Base-by-base conservation (phyloP, 768 basidiomycete species). In the Tubosaeta sp. region DNA sequence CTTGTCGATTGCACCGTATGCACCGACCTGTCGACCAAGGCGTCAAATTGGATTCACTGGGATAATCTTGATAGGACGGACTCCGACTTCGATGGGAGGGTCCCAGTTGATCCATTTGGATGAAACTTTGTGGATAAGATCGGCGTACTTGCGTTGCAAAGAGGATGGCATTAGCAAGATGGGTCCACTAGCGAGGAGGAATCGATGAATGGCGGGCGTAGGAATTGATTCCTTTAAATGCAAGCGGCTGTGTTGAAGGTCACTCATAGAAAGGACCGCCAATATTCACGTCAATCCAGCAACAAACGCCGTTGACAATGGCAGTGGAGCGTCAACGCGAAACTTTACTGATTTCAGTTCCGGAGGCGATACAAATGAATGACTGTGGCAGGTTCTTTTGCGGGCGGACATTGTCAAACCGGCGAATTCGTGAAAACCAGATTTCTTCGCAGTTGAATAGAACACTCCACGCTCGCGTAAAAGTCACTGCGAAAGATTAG, bases 61-160 rank as follows among this genome's bases (percentile, higher is more conserved):
- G 16, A 43, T 27, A 9, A 42, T 4, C 1, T 17, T 2, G 37
- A 17, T 29, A 35, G 47, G 19, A 57, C 65, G 22, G 42, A 71
- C 71, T 50, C 53, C 48, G 39, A 71, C 55, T 32, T 51, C 49
- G 33, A 59, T 62, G 11, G 62, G 69, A 0, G 72, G 72, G 32
- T 72, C 66, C 71, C 71, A 72, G 38, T 66, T 73, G 34, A 69
- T 67, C 68, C 68, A 72, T 52, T 72, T 72, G 17, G 69, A 69
- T 14, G 68, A 68, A 6, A 47, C 50, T 11, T 44, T 27, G 13
- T 38, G 60, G 34, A 73, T 68, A 27, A 73, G 66, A 39, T 72
- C 71, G 41, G 71, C 61, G 58, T 61, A 72, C 55, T 72, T 73
- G 51, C 71, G 63, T 39, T 56, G 64, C 26, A 52, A 0, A 17